These are phyloP conservation scores for Pleurotus tuber-regium DNA, from an alignment of 768 basidiomycete genomes.

Conservation along the genomic window DNA sequence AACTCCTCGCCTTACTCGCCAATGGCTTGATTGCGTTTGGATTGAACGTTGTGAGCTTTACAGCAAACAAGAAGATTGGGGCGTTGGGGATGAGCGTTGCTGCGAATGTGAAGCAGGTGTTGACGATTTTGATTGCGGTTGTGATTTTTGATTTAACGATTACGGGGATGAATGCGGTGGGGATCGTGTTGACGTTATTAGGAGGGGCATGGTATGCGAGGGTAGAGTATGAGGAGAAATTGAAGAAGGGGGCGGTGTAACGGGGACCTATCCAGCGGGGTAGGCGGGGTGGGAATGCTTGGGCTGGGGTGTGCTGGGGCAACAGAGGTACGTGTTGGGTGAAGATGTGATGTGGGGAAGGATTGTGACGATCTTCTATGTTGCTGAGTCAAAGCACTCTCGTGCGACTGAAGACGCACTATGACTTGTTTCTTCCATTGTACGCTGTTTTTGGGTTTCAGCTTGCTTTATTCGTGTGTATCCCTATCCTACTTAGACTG, in stretches of 20 bases:
- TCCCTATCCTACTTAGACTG: no score
- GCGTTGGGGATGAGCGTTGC: conserved; percentile 91
- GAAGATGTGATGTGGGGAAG: not conserved
- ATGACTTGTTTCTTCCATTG: not conserved
- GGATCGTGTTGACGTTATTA: conserved; percentile 78
- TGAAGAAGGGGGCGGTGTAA: not conserved
- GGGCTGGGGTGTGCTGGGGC: not conserved
- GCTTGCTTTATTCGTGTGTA: no score
- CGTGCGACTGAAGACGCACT: not conserved
- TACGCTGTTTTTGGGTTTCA: not conserved
- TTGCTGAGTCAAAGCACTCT: not conserved
- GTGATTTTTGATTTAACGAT: conserved; percentile 81
- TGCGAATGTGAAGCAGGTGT: conserved; percentile 90
- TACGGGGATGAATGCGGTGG: conserved; percentile 73
- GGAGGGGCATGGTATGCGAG: conserved; percentile 84
- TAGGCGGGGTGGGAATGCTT: not conserved
- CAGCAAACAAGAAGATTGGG: conserved; percentile 91
- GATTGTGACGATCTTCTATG: not conserved
- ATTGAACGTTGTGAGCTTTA: conserved; percentile 92
- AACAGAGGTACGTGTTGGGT: not conserved
- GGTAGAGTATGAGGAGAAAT: conserved; percentile 58
- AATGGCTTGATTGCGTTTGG: conserved; percentile 91
- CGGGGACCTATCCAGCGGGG: no score
- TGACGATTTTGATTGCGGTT: conserved; percentile 86
- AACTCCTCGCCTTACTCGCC: conserved; percentile 53